phyloP scores from a whole-genome alignment of 2,329 filamentous ascomycete species.

The Teratosphaeria destructans region DNA sequence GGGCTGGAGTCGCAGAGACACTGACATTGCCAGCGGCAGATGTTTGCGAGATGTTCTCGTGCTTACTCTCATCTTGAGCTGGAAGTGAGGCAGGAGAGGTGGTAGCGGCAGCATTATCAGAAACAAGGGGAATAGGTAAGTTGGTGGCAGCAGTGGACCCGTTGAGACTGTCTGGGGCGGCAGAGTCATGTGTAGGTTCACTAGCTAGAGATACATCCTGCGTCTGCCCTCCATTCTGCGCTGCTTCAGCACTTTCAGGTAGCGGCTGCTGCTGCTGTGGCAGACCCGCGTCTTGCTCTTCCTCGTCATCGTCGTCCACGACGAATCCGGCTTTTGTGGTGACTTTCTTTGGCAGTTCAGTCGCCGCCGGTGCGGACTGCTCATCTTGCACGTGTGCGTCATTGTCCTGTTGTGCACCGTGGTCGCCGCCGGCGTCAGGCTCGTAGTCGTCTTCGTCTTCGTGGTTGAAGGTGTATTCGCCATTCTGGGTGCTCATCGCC shows the following conservation, averaged over 20 bases:
- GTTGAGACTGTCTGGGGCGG: slow-evolving; percentile 24
- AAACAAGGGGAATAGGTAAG: slow-evolving; percentile 11
- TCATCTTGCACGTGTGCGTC: slow-evolving; percentile 27
- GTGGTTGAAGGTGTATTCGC: slow-evolving; percentile 5
- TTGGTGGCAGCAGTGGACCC: slow-evolving; percentile 22
- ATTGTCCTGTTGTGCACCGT: slow-evolving; percentile 28
- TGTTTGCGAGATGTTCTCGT: slow-evolving; percentile 36
- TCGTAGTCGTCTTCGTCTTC: slow-evolving; percentile 25
- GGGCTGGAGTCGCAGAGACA: slow-evolving; percentile 2
- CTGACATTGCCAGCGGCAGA: slow-evolving; percentile 13
- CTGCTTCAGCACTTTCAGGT: slow-evolving; percentile 15
- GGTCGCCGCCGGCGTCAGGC: slow-evolving; percentile 20
- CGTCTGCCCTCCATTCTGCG: slow-evolving; percentile 17
- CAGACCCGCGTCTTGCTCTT: slow-evolving; percentile 28
- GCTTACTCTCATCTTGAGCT: slow-evolving; percentile 25
- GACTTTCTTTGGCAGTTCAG: slow-evolving; percentile 29
- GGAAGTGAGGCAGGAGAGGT: slow-evolving; percentile 22
- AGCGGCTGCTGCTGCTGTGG: slow-evolving; percentile 19
- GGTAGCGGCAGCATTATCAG: slow-evolving; percentile 17
- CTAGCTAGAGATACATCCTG: slow-evolving; percentile 52
- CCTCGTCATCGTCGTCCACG: slow-evolving; percentile 52
- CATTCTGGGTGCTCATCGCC: slow-evolving; percentile 3
- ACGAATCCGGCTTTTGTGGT: slow-evolving; percentile 52
- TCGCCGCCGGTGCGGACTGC: slow-evolving; percentile 8
- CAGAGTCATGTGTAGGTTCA: slow-evolving; percentile 26